Conservation (phyloP, 169 alveolate genomes). For the Neospora caninum region DNA sequence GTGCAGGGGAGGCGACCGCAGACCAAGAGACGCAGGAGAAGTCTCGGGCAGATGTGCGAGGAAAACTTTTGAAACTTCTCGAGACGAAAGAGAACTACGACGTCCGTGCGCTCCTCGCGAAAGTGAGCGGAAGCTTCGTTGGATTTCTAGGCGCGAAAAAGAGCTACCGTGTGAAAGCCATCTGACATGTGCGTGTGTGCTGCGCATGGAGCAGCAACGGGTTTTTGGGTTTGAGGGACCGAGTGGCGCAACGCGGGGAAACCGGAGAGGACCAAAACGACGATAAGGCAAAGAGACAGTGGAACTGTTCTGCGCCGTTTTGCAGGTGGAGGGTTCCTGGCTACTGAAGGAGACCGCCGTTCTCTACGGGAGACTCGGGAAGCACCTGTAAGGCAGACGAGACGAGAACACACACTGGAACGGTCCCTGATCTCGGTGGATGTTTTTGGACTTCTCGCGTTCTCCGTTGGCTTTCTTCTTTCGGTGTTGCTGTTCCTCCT, state of each 20-base stretch:
- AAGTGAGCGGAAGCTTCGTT: background rate
- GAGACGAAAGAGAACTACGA: background rate
- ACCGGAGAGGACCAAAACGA: no score
- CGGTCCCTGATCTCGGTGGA: no score
- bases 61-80: background rate
- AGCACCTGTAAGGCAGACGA: background rate
- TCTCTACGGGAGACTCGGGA: slow-evolving; percentile 1
- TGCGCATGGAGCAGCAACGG: no score
- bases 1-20: background rate
- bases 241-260: no score
- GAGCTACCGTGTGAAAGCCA: no score
- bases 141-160: no score
- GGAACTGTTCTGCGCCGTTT: background rate
- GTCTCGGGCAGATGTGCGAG: background rate
- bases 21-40: background rate
- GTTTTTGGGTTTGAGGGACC: no score
- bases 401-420: no score
- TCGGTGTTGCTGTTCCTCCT: background rate
- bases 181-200: no score
- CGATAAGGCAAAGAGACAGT: no score
- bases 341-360: slow-evolving; percentile 9
- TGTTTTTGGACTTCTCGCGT: no score
- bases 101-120: background rate
- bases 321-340: slow-evolving; percentile 40
- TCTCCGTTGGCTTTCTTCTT: no score